These are phyloP conservation scores for Eragrostis nindensis DNA, from an alignment of 176 grass and related monocot genomes.

Conservation along the genomic window DNA sequence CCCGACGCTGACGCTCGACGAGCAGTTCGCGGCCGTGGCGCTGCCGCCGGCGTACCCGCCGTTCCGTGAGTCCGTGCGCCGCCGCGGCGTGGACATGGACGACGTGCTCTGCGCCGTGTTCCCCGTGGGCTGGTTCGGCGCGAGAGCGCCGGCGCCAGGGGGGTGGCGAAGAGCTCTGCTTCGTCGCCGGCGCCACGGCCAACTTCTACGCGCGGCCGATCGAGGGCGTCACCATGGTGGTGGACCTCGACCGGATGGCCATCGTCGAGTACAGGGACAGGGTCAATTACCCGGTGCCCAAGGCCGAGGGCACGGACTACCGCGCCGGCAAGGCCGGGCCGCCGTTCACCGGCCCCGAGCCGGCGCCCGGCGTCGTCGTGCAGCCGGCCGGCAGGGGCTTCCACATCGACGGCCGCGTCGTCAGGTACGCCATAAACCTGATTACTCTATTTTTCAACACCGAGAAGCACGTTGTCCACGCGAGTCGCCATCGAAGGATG, in stretches of 20 bases:
- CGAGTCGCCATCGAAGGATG: not conserved
- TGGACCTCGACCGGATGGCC: slow-evolving; percentile 66
- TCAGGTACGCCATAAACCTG: slow-evolving; percentile 47
- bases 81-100: not conserved
- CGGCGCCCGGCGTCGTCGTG: not conserved
- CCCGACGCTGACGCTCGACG: not conserved
- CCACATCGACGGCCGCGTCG: not conserved
- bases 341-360: not conserved
- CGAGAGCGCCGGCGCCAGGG: not conserved
- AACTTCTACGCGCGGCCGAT: slow-evolving; percentile 69
- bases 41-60: not conserved
- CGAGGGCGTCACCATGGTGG: slow-evolving; percentile 70
- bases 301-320: slow-evolving; percentile 63
- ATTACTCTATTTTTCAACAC: not conserved
- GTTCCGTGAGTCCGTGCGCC: not conserved
- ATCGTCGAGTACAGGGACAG: slow-evolving; percentile 64
- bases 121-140: slow-evolving; percentile 66
- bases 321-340: not conserved
- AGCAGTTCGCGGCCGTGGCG: not conserved
- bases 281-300: slow-evolving; percentile 50
- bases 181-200: slow-evolving; percentile 48
- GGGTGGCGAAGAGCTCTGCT: slow-evolving; percentile 60
- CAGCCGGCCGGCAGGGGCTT: not conserved
- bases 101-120: slow-evolving; percentile 3
- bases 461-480: not conserved